Evolutionary conservation across 2,329 filamentous ascomycete species (phyloP).

Genomic region (Fusarium nanum): DNA sequence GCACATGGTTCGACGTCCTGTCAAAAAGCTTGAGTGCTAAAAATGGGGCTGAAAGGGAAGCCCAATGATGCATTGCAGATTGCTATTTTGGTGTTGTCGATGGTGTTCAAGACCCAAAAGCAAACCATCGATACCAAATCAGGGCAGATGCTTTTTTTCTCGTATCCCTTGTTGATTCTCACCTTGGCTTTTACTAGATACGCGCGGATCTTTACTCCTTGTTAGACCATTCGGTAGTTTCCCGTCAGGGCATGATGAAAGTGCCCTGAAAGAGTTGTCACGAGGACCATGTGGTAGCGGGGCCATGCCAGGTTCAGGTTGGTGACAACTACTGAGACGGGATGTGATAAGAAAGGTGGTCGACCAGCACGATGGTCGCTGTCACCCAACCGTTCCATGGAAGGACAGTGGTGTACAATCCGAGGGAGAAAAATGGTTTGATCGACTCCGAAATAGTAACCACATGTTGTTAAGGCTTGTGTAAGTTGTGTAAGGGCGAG

Average conservation of each 20-base stretch:
- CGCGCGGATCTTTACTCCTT: slow-evolving; percentile 36
- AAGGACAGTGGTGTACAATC: slow-evolving; percentile 4
- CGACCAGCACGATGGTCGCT: slow-evolving; percentile 24
- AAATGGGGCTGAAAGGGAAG: slow-evolving; percentile 21
- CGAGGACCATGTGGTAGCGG: slow-evolving; percentile 43
- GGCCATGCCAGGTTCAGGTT: slow-evolving; percentile 32
- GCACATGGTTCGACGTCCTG: slow-evolving; percentile 6
- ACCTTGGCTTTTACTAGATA: slow-evolving; percentile 19
- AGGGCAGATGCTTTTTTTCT: slow-evolving; percentile 19
- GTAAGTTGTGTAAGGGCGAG: slow-evolving; percentile 15
- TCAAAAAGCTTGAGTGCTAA: slow-evolving; percentile 16
- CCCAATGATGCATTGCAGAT: slow-evolving; percentile 32
- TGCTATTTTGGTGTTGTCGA: slow-evolving; percentile 34
- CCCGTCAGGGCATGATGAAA: slow-evolving; percentile 34
- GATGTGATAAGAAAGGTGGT: slow-evolving; percentile 39
- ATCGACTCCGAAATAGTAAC: slow-evolving; percentile 26
- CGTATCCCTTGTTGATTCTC: slow-evolving; percentile 18
- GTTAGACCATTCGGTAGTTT: slow-evolving; percentile 29
- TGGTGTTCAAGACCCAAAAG: slow-evolving; percentile 27
- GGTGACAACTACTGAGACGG: slow-evolving; percentile 21
- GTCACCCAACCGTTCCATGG: slow-evolving; percentile 30
- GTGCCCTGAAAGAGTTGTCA: slow-evolving; percentile 39
- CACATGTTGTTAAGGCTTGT: slow-evolving; percentile 24
- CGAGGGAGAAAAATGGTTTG: slow-evolving; percentile 14
- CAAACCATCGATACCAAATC: slow-evolving; percentile 22